Evolutionary conservation across 805 yeast species (phyloP), one percentile per base, ranked within the genome.

Genomic region (Candida suzukii): DNA sequence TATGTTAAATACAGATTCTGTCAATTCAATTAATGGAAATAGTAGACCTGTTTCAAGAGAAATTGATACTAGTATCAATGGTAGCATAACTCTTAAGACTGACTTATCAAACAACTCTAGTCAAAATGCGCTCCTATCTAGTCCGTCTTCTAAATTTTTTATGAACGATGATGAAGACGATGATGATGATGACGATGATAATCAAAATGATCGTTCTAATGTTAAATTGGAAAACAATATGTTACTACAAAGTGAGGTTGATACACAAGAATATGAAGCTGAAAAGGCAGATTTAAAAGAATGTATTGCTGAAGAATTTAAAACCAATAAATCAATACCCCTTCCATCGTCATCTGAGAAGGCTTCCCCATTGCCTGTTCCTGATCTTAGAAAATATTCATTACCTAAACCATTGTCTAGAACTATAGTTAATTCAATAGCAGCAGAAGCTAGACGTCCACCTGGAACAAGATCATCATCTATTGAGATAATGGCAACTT

Each of bases 101-200:
- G n/a, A 27, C 30, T 27, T 27, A 27, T 5, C 6, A 27, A 27
- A 10, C 11, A 8, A 7, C 13, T 26, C 14, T 12, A 11, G n/a
- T 4, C 14, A 12, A 8, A 26, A 4, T 8, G n/a, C 33, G 4
- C 33, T 11, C 7, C 10, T 17, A 16, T 12, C 19, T 10, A 20
- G 9, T 10, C 8, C 21, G 4, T 16, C 37, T 7, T 35, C 37
- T 4, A 18, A 24, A 26, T 41, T 41, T 33, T 41, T 27, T 29
- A n/a, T 41, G 20, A 30, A 17, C 17, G 40, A 14, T 13, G 37
- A 36, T 4, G 25, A 36, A 3, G 43, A 36, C 20, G 28, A 24
- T 8, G 33, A 31, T 16, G 41, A 25, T 4, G 32, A 18, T 9
- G 40, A 35, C 7, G 37, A 41, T 13, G 37, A 30, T 14, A 37